A percentile compares a stretch with the other conserved stretches of the same genome.
These are phyloP conservation scores for Phaeosphaeria sp. DNA, from an alignment of 2,329 filamentous ascomycete species.

Conservation along the genomic window DNA sequence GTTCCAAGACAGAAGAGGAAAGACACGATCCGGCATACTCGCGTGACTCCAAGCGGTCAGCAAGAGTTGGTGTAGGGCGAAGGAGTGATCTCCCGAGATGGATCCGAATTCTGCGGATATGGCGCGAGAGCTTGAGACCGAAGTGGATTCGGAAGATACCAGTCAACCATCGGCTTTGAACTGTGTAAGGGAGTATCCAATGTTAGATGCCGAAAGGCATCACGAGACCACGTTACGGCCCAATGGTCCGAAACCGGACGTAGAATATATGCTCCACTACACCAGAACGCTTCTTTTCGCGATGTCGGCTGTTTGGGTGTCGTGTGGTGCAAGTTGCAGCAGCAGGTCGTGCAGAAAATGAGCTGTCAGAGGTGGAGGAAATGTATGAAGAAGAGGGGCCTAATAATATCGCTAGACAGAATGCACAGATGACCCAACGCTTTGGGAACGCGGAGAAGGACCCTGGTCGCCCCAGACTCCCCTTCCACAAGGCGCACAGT, in stretches of 20 bases:
- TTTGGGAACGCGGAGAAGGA: conserved; percentile 43
- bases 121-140: conserved; percentile 17
- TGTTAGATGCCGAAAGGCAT: conserved; percentile 13
- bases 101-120: conserved; percentile 14
- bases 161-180: conserved; percentile 12
- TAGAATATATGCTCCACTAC: not conserved
- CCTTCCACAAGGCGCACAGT: conserved; percentile 27
- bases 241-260: conserved; percentile 11
- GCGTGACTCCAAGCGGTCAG: conserved; percentile 8
- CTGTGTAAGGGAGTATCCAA: conserved; percentile 13
- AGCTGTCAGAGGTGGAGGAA: conserved; percentile 14
- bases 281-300: not conserved
- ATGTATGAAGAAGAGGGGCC: conserved; percentile 23
- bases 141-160: conserved; percentile 19
- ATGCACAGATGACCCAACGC: conserved; percentile 37
- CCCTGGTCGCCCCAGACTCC: conserved; percentile 30
- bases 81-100: conserved; percentile 3
- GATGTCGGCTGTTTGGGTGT: conserved; percentile 4
- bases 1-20: conserved; percentile 20
- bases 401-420: conserved; percentile 31
- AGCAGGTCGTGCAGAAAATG: conserved; percentile 4
- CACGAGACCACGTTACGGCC: conserved; percentile 27
- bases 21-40: conserved; percentile 38
- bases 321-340: conserved; percentile 1
- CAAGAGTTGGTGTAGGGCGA: not conserved